Percentiles rank a stretch among this genome's conserved stretches.
phyloP scores from a whole-genome alignment of 1,284 basidiomycete genomes.

The Malassezia sp. region DNA sequence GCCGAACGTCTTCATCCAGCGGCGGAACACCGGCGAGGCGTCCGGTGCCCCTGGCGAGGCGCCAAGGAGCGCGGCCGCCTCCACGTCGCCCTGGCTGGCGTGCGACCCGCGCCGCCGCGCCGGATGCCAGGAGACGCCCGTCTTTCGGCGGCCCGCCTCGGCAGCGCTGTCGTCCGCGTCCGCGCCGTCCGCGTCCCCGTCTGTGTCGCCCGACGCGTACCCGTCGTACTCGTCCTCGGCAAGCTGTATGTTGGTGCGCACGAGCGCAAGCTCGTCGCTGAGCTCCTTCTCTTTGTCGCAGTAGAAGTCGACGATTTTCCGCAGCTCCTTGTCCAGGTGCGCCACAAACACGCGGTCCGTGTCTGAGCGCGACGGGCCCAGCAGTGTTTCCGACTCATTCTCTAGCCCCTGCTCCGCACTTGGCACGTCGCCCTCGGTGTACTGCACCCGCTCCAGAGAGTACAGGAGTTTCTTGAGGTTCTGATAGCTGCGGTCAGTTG shows the following conservation, averaged over 20 bases:
- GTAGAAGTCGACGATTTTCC: slow-evolving; percentile 75
- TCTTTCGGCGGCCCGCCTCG: slow-evolving; percentile 20
- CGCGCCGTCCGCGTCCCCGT: slow-evolving; percentile 57
- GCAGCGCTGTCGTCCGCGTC: slow-evolving; percentile 55
- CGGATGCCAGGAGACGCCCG: background rate
- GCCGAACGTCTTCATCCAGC: slow-evolving; percentile 14
- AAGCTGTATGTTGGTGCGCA: slow-evolving; percentile 28
- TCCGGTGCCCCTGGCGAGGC: background rate
- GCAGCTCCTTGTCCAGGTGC: slow-evolving; percentile 69
- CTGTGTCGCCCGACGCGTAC: slow-evolving; percentile 48
- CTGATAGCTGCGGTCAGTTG: slow-evolving; percentile 26
- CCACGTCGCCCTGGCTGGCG: slow-evolving; percentile 3
- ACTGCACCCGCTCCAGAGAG: slow-evolving; percentile 27
- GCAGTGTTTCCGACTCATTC: slow-evolving; percentile 32
- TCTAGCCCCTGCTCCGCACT: slow-evolving; percentile 23
- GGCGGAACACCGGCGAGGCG: background rate
- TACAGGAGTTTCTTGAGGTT: slow-evolving; percentile 46
- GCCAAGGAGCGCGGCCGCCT: background rate
- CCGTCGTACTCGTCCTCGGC: slow-evolving; percentile 25
- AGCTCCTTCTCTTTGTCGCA: slow-evolving; percentile 53
- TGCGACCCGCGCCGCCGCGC: slow-evolving; percentile 5
- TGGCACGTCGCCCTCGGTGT: slow-evolving; percentile 5
- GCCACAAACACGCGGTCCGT: slow-evolving; percentile 36
- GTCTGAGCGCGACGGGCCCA: slow-evolving; percentile 24
- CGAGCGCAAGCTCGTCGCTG: slow-evolving; percentile 19